Evolutionary conservation across 1,284 basidiomycete species (phyloP).

Genomic region (Somion occarium): DNA sequence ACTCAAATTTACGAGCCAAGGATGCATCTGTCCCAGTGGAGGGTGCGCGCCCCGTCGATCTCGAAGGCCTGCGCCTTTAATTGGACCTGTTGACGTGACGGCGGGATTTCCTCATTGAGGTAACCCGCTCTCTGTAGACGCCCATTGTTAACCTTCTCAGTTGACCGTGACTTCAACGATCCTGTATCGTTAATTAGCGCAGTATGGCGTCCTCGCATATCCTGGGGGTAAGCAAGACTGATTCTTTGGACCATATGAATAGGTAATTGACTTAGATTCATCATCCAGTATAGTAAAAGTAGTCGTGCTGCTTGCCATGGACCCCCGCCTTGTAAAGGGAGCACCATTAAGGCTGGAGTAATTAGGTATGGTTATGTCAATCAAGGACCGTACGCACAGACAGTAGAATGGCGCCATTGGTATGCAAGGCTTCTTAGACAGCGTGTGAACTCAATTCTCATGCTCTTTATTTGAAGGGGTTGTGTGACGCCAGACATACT

Average conservation of each 20-base stretch:
- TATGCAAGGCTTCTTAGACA: conserved; percentile 25
- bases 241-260: neutral
- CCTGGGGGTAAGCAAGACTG: conserved; percentile 14
- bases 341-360: conserved; percentile 45
- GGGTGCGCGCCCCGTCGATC: too few species aligned
- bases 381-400: conserved; percentile 48
- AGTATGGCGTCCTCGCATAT: conserved; percentile 14
- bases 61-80: neutral
- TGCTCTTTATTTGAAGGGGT: conserved; percentile 42
- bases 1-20: too few species aligned
- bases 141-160: neutral
- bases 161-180: neutral
- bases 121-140: neutral
- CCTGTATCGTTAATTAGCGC: too few species aligned
- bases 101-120: conserved; percentile 6
- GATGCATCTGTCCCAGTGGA: too few species aligned
- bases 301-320: conserved; percentile 64
- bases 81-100: conserved; percentile 7
- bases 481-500: conserved; percentile 63
- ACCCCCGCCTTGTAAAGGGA: conserved; percentile 52
- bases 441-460: neutral
- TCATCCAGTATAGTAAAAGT: conserved; percentile 63
- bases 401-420: conserved; percentile 73
- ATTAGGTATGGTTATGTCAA: conserved; percentile 57
- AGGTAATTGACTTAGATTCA: neutral